Base-by-base conservation (phyloP, 1,139 yeast species). In the Yamadazyma mexicana region DNA sequence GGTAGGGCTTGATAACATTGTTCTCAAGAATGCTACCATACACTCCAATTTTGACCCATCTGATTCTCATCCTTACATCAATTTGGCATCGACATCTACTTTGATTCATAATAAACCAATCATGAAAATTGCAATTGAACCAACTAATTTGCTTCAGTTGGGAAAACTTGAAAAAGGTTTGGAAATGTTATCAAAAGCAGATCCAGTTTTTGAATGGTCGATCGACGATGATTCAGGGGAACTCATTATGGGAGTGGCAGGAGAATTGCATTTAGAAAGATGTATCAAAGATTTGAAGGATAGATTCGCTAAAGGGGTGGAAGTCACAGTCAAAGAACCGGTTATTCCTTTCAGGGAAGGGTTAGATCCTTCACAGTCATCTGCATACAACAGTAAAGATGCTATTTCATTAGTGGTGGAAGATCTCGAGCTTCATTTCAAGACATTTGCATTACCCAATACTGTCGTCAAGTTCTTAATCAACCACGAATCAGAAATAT, bases 341-440 rank as follows among this genome's bases (percentile, higher is more conserved):
- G 95, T 87, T 17, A 94, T 94, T 48, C 98, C 98, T 11, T 94
- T 86, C 56, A 70, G 96, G 48, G 99, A 94, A 62, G 87, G 98
- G 0, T 79, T 88, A 16, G 54, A 68, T 10, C 44, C 50, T 7
- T 50, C 46, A 8, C 51, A 46, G 3, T 46, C 44, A 5, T 51
- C 50, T 4, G 58, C 54, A 4, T 51, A 50, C 22, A 48, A 44
- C 5, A 50, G 46, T 1, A 52, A 51, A 14, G 51, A 44, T 1
- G 47, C 40, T 40, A 75, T 79, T 18, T 55, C 55, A 6, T 24
- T 35, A 17, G 48, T 46, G 33, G 56, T 72, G 18, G 66, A 64
- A 5, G 70, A 83, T 3, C 80, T 86, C 9, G 65, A 64, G 12
- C 59, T 77, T 33, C 74, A 75, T 20, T 58, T 76, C 36, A 76